Conservation (phyloP, 441 rosid species). For the Populus hybrid region DNA sequence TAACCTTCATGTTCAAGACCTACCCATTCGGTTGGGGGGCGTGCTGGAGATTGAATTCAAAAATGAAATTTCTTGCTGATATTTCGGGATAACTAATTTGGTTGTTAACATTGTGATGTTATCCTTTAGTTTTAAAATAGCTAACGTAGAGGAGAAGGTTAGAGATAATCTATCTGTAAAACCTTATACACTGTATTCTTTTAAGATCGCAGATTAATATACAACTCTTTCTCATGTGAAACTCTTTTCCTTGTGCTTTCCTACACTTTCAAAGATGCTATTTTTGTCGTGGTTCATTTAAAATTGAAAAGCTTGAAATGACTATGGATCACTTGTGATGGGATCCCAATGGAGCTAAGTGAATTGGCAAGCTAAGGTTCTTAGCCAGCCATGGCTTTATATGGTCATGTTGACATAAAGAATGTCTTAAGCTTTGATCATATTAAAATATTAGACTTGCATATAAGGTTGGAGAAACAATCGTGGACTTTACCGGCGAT, state of each 20-base stretch:
- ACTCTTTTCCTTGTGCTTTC: background rate
- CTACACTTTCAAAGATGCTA: background rate
- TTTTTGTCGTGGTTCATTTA: background rate
- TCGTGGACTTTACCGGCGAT: background rate
- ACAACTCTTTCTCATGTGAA: background rate
- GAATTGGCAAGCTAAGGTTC: background rate
- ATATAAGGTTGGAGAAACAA: background rate
- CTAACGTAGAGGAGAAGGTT: background rate
- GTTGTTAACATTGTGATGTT: background rate
- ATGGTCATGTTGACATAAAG: background rate
- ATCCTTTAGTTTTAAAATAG: background rate
- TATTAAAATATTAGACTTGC: background rate
- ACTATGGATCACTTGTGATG: background rate
- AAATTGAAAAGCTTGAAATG: background rate
- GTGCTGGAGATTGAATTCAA: background rate
- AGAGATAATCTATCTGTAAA: background rate
- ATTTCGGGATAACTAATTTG: background rate
- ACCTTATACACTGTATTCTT: background rate
- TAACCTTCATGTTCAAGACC: background rate
- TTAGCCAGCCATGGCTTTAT: background rate
- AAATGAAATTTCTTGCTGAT: background rate
- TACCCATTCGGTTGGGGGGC: background rate
- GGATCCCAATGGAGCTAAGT: background rate
- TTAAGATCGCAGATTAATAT: background rate
- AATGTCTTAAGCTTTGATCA: background rate